Conservation (phyloP, 202 grass and related monocot species). For the Cymbopogon flexuosus region DNA sequence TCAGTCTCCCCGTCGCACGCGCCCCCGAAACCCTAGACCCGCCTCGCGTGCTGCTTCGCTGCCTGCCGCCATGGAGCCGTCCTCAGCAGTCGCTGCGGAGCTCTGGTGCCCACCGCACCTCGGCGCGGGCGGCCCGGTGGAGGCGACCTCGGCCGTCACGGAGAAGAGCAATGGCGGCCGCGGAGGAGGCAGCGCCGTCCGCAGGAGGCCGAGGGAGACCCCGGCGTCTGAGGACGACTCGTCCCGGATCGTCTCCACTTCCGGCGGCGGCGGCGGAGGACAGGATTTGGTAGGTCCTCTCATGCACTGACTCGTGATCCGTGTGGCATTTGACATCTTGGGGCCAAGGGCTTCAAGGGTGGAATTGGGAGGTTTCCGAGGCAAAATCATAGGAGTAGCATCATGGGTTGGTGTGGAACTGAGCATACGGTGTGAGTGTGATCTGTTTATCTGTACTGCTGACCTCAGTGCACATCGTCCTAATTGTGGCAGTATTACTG, state of each 20-base stretch:
- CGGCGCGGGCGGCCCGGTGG: constrained; percentile 26
- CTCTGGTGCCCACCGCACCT: constrained; percentile 58
- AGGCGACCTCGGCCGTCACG: constrained; percentile 59
- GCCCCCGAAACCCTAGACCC: constrained; percentile 37
- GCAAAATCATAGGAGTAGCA: neutral
- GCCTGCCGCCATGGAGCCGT: constrained; percentile 30
- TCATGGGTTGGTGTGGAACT: neutral
- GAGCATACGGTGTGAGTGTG: neutral
- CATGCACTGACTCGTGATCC: constrained; percentile 20
- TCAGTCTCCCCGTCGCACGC: neutral
- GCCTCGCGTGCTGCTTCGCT: neutral
- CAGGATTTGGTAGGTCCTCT: constrained; percentile 54
- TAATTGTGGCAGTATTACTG: neutral
- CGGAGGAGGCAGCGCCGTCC: constrained; percentile 6
- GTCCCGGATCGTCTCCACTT: constrained; percentile 71
- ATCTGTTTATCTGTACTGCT: constrained; percentile 4
- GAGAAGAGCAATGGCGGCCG: constrained; percentile 60
- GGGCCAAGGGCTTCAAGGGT: neutral
- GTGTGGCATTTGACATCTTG: neutral
- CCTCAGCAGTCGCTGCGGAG: constrained; percentile 49
- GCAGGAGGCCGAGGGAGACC: constrained; percentile 43
- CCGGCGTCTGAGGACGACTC: constrained; percentile 73
- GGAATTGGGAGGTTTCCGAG: neutral
- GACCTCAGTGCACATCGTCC: neutral
- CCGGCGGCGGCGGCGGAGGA: constrained; percentile 36